Evolutionary conservation across 306 rosid species (phyloP), one percentile per base, ranked within the genome.

Genomic region (Prunus kanzakura): DNA sequence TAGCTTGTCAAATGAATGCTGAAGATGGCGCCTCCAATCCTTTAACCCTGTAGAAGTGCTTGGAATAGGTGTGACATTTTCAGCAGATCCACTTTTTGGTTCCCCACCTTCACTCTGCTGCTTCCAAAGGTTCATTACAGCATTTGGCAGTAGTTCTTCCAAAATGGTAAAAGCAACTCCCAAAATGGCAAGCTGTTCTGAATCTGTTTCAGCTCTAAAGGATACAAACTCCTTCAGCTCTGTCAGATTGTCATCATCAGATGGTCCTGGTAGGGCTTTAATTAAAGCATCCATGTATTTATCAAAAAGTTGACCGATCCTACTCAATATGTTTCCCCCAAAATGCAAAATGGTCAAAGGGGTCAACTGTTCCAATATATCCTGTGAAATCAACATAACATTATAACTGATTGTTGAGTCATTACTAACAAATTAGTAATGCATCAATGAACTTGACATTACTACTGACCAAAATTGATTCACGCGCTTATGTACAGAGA

Each of bases 1-100:
- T 69, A 95, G 99, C 86, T 91, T 88, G 88, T 95, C 99, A 79
- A 92, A 95, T 76, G 90, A 92, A 81, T 88, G 93, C 81, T 92
- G 99, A 84, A 95, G 91, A 79, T 84, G 92, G 76, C 96, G 96
- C 79, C 79, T 95, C 99, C 99, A 95, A 58, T 95, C 97, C 86
- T 95, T 95, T 20, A 95, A 83, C 74, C 90, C 98, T 23, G 74
- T 72, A 77, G 79, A 74, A 81, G 86, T 84, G 80, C 82, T 89
- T 69, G 86, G 75, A 79, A 75, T 86, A 67, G 89, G 79, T 68
- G 75, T 80, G 46, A 75, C 71, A 80, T 64, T 87, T 76, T 92
- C 97, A 50, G 69, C 38, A 46, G 68, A 74, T 77, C 82, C 89
- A 73, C 83, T 81, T 76, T 82, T 87, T 81, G 82, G 78, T 71